A percentile compares a stretch with the other conserved stretches of the same genome.
These are phyloP conservation scores for Dictyostelium gargantuum DNA, from an alignment of 208 protist genomes.

Conservation along the genomic window DNA sequence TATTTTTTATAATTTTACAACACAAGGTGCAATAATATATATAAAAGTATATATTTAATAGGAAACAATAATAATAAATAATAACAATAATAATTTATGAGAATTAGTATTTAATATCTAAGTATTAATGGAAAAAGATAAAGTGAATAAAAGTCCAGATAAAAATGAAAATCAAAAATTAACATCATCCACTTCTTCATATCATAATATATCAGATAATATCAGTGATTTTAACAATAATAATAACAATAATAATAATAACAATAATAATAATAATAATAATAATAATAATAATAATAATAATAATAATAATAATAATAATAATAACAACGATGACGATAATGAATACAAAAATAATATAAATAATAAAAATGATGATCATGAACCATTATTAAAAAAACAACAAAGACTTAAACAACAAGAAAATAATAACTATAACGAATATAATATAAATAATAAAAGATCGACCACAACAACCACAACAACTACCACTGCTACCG, in stretches of 20 bases:
- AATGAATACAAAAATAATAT: neutral
- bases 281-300: neutral
- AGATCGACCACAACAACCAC: neutral
- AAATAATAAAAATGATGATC: neutral
- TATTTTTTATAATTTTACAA: conserved; percentile 10
- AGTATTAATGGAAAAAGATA: too few relatives aligned
- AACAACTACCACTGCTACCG: neutral
- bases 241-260: conserved; percentile 2
- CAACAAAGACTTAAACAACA: neutral
- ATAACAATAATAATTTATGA: too few relatives aligned
- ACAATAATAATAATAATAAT: neutral
- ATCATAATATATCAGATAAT: too few relatives aligned
- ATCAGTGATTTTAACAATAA: neutral
- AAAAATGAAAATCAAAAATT: too few relatives aligned
- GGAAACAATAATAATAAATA: too few relatives aligned
- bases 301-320: neutral
- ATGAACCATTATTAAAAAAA: neutral
- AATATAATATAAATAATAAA: neutral
- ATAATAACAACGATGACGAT: neutral
- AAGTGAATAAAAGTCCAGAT: too few relatives aligned
- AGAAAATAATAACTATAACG: neutral
- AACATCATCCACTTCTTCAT: too few relatives aligned
- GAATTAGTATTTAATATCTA: too few relatives aligned
- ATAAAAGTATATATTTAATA: too few relatives aligned
- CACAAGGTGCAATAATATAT: too few relatives aligned